Evolutionary conservation across 345 rosid species (phyloP).

Genomic region (Syzygium oleosum): DNA sequence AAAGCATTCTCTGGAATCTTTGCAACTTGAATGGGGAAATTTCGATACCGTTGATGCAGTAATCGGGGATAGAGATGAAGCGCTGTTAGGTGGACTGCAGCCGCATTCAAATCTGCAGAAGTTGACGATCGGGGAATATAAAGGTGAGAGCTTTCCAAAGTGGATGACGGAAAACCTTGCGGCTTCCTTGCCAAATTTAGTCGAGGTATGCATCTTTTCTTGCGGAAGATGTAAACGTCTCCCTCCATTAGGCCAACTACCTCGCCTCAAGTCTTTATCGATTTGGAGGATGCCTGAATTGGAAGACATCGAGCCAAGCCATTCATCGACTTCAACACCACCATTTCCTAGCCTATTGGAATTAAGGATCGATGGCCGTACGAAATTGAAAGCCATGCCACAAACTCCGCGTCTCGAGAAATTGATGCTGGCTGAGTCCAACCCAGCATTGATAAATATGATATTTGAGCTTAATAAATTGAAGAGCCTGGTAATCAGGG

Average conservation of each 20-base stretch:
- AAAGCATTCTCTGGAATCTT: no score
- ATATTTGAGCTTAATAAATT: background rate
- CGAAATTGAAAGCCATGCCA: background rate
- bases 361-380: fast-evolving
- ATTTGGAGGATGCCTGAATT: no score
- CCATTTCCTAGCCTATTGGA: background rate
- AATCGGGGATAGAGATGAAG: no score
- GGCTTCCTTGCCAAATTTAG: background rate
- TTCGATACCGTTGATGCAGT: no score
- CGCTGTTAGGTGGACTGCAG: background rate
- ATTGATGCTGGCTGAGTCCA: no score
- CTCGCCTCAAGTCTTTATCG: background rate
- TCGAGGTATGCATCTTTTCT: fast-evolving
- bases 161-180: background rate
- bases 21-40: no score
- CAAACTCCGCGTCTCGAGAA: background rate
- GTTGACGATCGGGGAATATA: background rate
- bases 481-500: background rate
- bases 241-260: background rate
- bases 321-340: background rate
- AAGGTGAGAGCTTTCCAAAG: background rate
- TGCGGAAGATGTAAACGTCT: background rate
- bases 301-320: background rate
- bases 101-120: background rate
- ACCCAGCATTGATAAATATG: background rate